A percentile compares a stretch with the other conserved stretches of the same genome.
Evolutionary conservation across 2,329 filamentous ascomycete species (phyloP).

Genomic region (Catunica adiposa): DNA sequence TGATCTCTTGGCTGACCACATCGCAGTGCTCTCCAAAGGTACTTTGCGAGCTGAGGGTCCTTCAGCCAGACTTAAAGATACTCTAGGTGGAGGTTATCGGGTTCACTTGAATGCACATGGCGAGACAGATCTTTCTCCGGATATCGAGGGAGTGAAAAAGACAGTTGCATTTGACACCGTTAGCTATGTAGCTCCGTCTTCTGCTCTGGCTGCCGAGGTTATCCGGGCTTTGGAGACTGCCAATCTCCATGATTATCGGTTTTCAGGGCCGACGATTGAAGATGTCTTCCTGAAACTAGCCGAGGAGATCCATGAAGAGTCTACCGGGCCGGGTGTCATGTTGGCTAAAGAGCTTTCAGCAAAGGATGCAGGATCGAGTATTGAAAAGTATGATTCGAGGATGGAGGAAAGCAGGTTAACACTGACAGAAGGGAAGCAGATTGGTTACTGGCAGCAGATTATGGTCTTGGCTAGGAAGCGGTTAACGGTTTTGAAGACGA

Average conservation of each 20-base stretch:
- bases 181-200: slow-evolving; percentile 55
- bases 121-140: slow-evolving; percentile 22
- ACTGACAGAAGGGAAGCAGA: slow-evolving; percentile 50
- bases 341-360: slow-evolving; percentile 16
- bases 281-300: slow-evolving; percentile 81
- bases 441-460: slow-evolving; percentile 54
- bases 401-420: slow-evolving; percentile 23
- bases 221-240: slow-evolving; percentile 51
- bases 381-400: neutral
- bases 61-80: slow-evolving; percentile 70
- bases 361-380: slow-evolving; percentile 1
- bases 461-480: slow-evolving; percentile 64
- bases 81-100: slow-evolving; percentile 67
- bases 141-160: slow-evolving; percentile 39
- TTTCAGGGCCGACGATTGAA: slow-evolving; percentile 79
- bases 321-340: slow-evolving; percentile 12
- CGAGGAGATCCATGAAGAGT: slow-evolving; percentile 45
- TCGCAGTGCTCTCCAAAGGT: slow-evolving; percentile 75
- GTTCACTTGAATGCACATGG: slow-evolving; percentile 45
- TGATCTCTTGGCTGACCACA: slow-evolving; percentile 74
- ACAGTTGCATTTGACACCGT: slow-evolving; percentile 52
- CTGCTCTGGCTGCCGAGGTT: slow-evolving; percentile 52
- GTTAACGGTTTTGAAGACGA: slow-evolving; percentile 57
- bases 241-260: slow-evolving; percentile 61
- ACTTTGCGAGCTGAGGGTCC: slow-evolving; percentile 67